These are phyloP conservation scores for Venturia effusa DNA, from an alignment of 2,329 filamentous ascomycete species.

Conservation along the genomic window DNA sequence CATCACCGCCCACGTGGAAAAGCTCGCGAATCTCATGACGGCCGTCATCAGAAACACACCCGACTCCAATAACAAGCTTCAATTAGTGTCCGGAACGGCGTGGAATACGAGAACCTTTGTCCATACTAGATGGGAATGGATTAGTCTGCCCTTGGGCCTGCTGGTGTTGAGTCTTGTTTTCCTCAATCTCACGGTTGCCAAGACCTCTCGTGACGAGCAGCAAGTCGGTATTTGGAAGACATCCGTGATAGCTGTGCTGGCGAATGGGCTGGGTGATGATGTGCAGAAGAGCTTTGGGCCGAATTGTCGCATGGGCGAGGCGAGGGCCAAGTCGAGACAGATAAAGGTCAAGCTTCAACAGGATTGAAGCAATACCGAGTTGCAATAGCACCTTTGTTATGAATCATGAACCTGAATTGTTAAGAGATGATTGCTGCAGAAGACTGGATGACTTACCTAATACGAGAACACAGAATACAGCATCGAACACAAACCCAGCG, in stretches of 20 bases:
- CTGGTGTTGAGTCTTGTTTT: slow-evolving; percentile 18
- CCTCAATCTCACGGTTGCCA: slow-evolving; percentile 18
- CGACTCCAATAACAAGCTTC: background rate
- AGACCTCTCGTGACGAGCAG: slow-evolving; percentile 15
- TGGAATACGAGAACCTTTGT: slow-evolving; percentile 15
- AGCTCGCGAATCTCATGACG: slow-evolving; percentile 16
- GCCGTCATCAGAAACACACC: slow-evolving; percentile 14
- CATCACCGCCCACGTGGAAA: slow-evolving; percentile 16
- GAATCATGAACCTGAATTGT: too few relatives aligned
- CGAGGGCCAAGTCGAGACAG: background rate
- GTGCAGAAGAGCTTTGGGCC: slow-evolving; percentile 15
- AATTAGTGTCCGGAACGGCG: slow-evolving; percentile 9
- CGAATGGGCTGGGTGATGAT: slow-evolving; percentile 19
- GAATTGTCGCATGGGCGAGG: slow-evolving; percentile 7
- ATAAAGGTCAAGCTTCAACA: slow-evolving; percentile 4
- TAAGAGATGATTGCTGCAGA: too few relatives aligned
- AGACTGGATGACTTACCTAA: too few relatives aligned
- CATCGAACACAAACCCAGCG: too few relatives aligned
- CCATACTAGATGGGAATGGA: slow-evolving; percentile 18
- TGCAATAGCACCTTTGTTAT: too few relatives aligned
- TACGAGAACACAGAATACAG: too few relatives aligned
- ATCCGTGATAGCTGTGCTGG: slow-evolving; percentile 20
- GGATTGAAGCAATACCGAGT: background rate
- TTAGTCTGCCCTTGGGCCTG: slow-evolving; percentile 18
- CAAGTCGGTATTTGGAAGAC: slow-evolving; percentile 21